A percentile compares a stretch with the other conserved stretches of the same genome.
Conservation (phyloP, 805 yeast genomes). For the Groenewaldozyma tartarivorans region DNA sequence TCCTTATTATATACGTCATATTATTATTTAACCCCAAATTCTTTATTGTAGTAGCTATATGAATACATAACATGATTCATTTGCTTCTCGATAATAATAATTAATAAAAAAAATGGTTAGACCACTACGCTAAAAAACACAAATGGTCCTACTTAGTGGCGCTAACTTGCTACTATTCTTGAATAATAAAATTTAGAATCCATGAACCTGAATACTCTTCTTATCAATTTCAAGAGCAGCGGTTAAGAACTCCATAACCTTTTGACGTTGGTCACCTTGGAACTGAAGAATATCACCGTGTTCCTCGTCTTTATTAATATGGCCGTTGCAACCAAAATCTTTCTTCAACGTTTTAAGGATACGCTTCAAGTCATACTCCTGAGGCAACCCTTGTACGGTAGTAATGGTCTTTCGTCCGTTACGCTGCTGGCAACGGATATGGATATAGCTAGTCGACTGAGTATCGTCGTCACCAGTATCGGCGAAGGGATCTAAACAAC, state of each 20-base stretch:
- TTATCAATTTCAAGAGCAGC: conserved; percentile 80
- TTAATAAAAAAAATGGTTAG: too few relatives aligned
- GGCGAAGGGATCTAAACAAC: conserved; percentile 81
- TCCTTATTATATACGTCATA: too few relatives aligned
- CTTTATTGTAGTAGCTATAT: too few relatives aligned
- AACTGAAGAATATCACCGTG: conserved; percentile 94
- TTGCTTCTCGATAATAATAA: too few relatives aligned
- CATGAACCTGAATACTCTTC: conserved; percentile 96
- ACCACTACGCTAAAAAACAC: too few relatives aligned
- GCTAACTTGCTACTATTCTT: too few relatives aligned
- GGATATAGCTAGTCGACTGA: conserved; percentile 91
- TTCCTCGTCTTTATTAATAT: conserved; percentile 92
- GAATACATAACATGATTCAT: too few relatives aligned
- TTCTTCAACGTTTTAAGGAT: conserved; percentile 89
- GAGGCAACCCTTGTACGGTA: conserved; percentile 95
- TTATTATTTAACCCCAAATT: too few relatives aligned
- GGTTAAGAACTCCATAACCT: conserved; percentile 87
- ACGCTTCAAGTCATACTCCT: conserved; percentile 88
- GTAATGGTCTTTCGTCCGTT: conserved; percentile 98
- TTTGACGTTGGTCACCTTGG: conserved; percentile 98
- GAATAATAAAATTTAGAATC: conserved; percentile 49
- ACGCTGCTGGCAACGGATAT: conserved; percentile 97
- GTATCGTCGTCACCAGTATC: conserved; percentile 99
- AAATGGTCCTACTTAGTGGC: too few relatives aligned
- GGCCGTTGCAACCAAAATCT: conserved; percentile 98